Evolutionary conservation across 257 asterid species (phyloP).

Genomic region (Petrea volubilis): DNA sequence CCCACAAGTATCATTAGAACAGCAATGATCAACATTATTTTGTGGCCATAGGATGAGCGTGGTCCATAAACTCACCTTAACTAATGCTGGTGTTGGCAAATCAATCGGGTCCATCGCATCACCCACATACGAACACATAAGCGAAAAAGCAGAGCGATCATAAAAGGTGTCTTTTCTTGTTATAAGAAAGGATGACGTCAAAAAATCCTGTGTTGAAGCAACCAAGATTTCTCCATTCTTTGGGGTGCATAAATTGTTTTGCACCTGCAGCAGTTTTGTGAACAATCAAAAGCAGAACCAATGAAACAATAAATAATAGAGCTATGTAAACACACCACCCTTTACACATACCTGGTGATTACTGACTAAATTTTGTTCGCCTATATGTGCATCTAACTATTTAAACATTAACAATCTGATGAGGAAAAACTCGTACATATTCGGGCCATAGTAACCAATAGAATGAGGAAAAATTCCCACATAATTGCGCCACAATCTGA

Average conservation of each 20-base stretch:
- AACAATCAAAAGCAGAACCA: conserved; percentile 10
- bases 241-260: conserved; percentile 96
- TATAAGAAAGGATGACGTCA: conserved; percentile 92
- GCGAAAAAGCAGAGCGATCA: conserved; percentile 88
- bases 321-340: not conserved
- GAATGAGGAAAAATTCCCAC: not conserved
- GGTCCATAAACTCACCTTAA: conserved; percentile 60
- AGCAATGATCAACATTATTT: not conserved
- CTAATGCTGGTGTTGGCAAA: conserved; percentile 84
- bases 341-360: not conserved
- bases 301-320: conserved; percentile 1
- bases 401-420: not conserved
- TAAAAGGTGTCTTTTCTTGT: conserved; percentile 97
- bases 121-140: conserved; percentile 84
- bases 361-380: not conserved
- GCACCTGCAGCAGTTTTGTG: conserved; percentile 71
- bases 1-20: not conserved
- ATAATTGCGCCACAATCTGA: not conserved
- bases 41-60: conserved; percentile 7
- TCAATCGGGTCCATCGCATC: conserved; percentile 88
- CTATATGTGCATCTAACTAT: not conserved
- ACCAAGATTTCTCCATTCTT: conserved; percentile 98
- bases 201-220: conserved; percentile 97
- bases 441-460: not conserved
- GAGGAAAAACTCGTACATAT: not conserved